A percentile compares a stretch with the other conserved stretches of the same genome.
phyloP scores from a whole-genome alignment of 345 rosid species.

The Eucalyptus erythrocorys region DNA sequence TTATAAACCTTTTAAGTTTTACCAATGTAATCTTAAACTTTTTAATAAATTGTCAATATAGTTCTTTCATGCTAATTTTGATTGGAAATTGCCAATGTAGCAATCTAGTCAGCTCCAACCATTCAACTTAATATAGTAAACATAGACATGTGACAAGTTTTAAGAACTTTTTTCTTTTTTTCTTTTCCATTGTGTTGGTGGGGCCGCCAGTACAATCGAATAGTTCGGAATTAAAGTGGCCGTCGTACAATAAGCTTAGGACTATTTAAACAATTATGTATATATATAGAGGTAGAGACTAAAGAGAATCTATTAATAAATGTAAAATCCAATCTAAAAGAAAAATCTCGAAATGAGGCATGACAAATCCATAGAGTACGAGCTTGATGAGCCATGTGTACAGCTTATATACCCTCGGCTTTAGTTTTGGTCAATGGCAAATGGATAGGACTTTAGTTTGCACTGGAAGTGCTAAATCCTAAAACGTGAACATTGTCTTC shows the following conservation, averaged over 20 bases:
- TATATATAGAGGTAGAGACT: not conserved
- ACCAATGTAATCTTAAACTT: no score
- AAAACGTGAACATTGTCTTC: not conserved
- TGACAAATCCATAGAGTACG: not conserved
- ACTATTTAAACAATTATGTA: accelerated
- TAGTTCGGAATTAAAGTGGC: no score
- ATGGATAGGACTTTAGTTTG: not conserved
- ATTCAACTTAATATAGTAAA: accelerated
- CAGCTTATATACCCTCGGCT: not conserved
- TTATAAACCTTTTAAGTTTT: no score
- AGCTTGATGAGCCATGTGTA: not conserved
- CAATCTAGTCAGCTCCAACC: no score
- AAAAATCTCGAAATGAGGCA: not conserved
- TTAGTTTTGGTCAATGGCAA: not conserved
- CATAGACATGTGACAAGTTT: no score
- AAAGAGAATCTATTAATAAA: not conserved
- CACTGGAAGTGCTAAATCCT: not conserved
- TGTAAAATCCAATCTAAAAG: not conserved
- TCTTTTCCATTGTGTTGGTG: no score
- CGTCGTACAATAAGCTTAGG: accelerated
- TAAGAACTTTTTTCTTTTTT: no score
- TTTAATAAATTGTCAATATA: no score
- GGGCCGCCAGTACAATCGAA: accelerated
- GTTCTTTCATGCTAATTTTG: no score
- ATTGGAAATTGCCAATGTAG: no score